These are phyloP conservation scores for Neolentinus lepideus DNA, from an alignment of 1,284 basidiomycete genomes.

Conservation along the genomic window DNA sequence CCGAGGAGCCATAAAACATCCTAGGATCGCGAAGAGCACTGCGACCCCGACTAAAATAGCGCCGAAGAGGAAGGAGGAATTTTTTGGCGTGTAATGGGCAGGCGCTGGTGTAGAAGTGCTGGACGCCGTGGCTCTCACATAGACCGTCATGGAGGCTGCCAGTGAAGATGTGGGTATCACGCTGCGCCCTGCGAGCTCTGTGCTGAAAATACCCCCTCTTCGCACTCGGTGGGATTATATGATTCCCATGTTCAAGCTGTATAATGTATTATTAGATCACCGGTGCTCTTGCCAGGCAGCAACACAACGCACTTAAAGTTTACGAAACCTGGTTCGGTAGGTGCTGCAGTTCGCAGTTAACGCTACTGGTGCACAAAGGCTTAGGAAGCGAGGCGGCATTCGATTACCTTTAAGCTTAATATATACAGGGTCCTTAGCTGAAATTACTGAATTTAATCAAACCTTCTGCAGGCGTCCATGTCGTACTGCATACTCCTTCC, in stretches of 20 bases:
- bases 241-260: not conserved
- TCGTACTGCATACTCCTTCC: too few relatives aligned
- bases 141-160: not conserved
- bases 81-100: not conserved
- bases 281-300: not conserved
- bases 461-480: too few relatives aligned
- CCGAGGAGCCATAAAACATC: not conserved
- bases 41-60: not conserved
- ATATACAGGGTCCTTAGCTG: too few relatives aligned
- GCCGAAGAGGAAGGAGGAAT: conserved; percentile 1
- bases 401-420: too few relatives aligned
- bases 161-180: not conserved
- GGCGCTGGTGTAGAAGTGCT: not conserved
- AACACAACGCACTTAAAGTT: not conserved
- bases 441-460: too few relatives aligned
- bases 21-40: not conserved
- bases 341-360: not conserved
- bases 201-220: not conserved
- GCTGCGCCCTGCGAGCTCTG: not conserved
- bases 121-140: not conserved
- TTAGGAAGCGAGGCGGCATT: not conserved
- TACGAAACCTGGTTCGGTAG: not conserved
- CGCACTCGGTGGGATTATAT: not conserved
- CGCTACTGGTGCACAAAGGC: not conserved
- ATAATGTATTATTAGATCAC: not conserved